Evolutionary conservation across 1,284 basidiomycete genomes (phyloP).

Genomic region (Cronartium quercuum): DNA sequence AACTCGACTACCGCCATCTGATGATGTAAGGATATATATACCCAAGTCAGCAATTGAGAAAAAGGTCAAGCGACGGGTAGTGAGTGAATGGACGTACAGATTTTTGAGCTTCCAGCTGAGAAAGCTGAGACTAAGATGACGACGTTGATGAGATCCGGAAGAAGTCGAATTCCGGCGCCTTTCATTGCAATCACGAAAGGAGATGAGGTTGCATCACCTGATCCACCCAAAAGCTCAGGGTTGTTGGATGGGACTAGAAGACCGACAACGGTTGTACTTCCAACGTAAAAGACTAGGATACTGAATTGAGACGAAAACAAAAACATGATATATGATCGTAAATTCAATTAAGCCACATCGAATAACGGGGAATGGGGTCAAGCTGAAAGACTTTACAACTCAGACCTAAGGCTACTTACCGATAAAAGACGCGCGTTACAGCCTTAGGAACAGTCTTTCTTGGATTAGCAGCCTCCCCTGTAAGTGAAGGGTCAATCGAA

Average conservation of each 20-base stretch:
- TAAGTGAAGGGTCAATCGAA: no score
- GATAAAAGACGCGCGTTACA: slow-evolving; percentile 71
- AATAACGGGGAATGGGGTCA: slow-evolving; percentile 53
- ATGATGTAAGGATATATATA: not conserved
- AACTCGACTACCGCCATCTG: slow-evolving; percentile 43
- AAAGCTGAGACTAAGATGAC: slow-evolving; percentile 68
- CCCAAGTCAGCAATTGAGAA: not conserved
- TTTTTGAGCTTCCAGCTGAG: slow-evolving; percentile 73
- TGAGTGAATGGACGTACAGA: slow-evolving; percentile 60
- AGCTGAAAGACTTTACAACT: slow-evolving; percentile 63
- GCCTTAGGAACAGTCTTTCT: slow-evolving; percentile 72
- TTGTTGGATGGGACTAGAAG: slow-evolving; percentile 67
- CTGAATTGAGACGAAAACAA: slow-evolving; percentile 32
- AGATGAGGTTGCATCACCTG: slow-evolving; percentile 60
- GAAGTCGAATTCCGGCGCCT: slow-evolving; percentile 64
- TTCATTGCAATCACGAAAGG: slow-evolving; percentile 76
- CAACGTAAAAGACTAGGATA: slow-evolving; percentile 46
- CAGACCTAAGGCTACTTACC: slow-evolving; percentile 46
- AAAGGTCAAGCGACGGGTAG: not conserved
- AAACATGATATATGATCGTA: slow-evolving; percentile 11
- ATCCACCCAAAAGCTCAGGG: slow-evolving; percentile 56
- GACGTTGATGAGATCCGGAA: slow-evolving; percentile 65
- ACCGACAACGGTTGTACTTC: slow-evolving; percentile 58
- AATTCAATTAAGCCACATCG: slow-evolving; percentile 48
- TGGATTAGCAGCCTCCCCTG: slow-evolving; percentile 61